Conservation (phyloP, 1,284 basidiomycete species). For the Malassezia obtusa region DNA sequence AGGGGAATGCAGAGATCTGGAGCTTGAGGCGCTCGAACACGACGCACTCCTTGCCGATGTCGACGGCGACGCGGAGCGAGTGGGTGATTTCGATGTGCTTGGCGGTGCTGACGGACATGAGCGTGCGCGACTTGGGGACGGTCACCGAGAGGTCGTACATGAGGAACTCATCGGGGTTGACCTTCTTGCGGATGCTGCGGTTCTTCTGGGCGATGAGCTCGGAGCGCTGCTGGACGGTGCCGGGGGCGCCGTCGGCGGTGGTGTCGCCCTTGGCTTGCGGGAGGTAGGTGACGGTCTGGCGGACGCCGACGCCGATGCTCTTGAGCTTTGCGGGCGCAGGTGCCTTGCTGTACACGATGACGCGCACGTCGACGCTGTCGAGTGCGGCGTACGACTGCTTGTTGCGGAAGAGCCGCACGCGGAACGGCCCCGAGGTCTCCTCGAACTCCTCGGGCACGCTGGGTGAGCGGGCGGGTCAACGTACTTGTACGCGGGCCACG, state of each 20-base stretch:
- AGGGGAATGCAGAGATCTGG: constrained; percentile 35
- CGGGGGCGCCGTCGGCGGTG: constrained; percentile 20
- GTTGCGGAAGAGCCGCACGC: constrained; percentile 29
- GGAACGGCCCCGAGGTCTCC: constrained; percentile 22
- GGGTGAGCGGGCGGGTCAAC: neutral
- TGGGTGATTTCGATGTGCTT: constrained; percentile 43
- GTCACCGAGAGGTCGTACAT: constrained; percentile 32
- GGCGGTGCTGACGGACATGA: constrained; percentile 42
- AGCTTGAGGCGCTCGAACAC: constrained; percentile 42
- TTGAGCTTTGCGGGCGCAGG: constrained; percentile 37
- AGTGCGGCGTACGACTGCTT: constrained; percentile 35
- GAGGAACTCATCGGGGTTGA: constrained; percentile 40
- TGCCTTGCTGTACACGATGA: constrained; percentile 29
- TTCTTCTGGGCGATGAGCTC: constrained; percentile 31
- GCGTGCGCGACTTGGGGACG: constrained; percentile 36
- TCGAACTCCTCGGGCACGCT: constrained; percentile 27
- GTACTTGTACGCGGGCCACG: constrained; percentile 39
- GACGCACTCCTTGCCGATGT: constrained; percentile 38
- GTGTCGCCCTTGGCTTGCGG: constrained; percentile 24
- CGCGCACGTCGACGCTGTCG: constrained; percentile 29
- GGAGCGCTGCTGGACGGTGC: constrained; percentile 21
- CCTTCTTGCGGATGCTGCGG: constrained; percentile 37
- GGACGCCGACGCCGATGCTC: constrained; percentile 27
- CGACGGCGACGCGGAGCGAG: constrained; percentile 36
- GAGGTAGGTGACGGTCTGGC: constrained; percentile 41